Base-by-base conservation (phyloP, 202 grass and related monocot species). In the Setaria viridis region DNA sequence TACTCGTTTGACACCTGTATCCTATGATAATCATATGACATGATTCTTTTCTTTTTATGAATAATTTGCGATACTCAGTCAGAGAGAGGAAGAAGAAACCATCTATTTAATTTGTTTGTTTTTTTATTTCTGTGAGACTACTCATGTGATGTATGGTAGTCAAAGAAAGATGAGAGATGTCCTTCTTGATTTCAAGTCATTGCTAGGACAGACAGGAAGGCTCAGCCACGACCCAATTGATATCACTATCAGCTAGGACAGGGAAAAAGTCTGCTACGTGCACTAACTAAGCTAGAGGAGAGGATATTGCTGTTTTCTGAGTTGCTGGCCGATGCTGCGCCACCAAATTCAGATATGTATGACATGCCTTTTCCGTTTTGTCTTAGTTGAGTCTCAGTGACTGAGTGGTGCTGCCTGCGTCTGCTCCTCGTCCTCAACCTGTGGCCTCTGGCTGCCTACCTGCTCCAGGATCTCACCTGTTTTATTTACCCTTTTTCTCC, bases 301-400 rank as follows among this genome's bases (percentile, higher is more conserved):
- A 13, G 47, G 47, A 13, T 49, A 49, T 49, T 49, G 53, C 53
- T 20, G 25, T 11, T 35, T 8, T 17, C 32, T 16, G 12, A 11
- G 55, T 37, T 80, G 66, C 69, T 79, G 50, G 45, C 58, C 72
- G 25, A 74, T 46, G 58, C 77, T 80, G 48, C 49, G 6, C 69
- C 85, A 75, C 72, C 25, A 57, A 9, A 20, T 81, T 87, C 41
- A 66, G 59, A 72, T 72, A 72, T 72, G 45, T 16, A 50, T 7
- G 25, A n/a, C 13, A 63, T 80, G 17, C 25, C 60, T 81, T 75
- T 87, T 58, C 16, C 5, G 51, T 7, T 1, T n/a, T n/a, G 56
- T 25, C 20, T 20, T 58, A 21, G 0, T 58, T 58, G 11, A 11
- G 25, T 25, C 25, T 25, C 25, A 25, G 25, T 25, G 25, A 25